A percentile compares a stretch with the other conserved stretches of the same genome.
Conservation (phyloP, 495 filamentous ascomycete genomes). For the Massariosphaeria phaeospora region DNA sequence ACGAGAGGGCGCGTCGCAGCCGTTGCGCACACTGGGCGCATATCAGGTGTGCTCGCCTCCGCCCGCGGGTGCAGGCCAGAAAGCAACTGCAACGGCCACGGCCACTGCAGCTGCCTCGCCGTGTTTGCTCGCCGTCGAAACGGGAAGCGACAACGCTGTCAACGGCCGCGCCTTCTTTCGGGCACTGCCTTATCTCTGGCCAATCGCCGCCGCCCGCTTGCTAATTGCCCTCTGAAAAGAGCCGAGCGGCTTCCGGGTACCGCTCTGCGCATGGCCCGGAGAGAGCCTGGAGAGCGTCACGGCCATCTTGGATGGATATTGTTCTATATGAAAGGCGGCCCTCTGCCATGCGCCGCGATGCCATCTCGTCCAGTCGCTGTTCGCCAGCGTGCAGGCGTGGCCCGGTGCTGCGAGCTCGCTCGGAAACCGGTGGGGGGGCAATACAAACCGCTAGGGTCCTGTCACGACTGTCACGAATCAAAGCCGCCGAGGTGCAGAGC, state of each 20-base stretch:
- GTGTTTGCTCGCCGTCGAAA: neutral
- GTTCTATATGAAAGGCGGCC: too few relatives aligned
- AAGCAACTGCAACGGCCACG: neutral
- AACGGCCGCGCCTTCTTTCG: neutral
- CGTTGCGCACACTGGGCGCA: neutral
- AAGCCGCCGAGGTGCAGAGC: too few relatives aligned
- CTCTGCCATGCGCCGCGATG: too few relatives aligned
- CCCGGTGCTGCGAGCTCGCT: too few relatives aligned
- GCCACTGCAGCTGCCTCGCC: neutral
- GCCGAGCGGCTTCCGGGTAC: neutral
- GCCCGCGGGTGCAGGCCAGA: neutral
- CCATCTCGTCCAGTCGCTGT: too few relatives aligned
- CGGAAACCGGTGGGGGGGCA: too few relatives aligned
- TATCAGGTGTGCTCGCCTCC: neutral
- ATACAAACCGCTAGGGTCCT: too few relatives aligned
- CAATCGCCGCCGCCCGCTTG: conserved; percentile 7
- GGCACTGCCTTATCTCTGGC: conserved; percentile 11
- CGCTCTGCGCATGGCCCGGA: too few relatives aligned
- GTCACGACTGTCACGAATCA: too few relatives aligned
- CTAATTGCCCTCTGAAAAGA: conserved; percentile 10
- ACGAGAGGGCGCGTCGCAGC: neutral
- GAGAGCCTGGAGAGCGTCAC: too few relatives aligned
- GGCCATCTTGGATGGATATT: too few relatives aligned
- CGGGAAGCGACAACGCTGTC: neutral
- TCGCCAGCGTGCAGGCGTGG: too few relatives aligned